Evolutionary conservation across 495 filamentous ascomycete genomes (phyloP).

Genomic region (Penicillium nucicola): DNA sequence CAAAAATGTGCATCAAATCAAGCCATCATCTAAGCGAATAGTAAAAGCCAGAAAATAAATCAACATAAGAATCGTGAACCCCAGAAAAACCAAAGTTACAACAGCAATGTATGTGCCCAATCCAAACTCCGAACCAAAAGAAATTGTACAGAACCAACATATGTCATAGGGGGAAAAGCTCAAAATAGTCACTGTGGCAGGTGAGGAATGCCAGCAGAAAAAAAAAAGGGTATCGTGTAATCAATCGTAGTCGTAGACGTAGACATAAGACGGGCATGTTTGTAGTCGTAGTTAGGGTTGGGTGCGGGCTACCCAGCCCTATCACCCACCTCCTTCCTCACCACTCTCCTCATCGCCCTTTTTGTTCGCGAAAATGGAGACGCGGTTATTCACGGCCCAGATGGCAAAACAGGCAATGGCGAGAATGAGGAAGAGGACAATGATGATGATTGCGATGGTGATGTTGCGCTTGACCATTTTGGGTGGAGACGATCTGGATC

Average conservation of each 20-base stretch:
- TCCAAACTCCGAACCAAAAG: not conserved
- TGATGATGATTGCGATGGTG: slow-evolving; percentile 79
- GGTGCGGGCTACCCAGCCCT: not conserved
- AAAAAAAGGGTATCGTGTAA: slow-evolving; percentile 13
- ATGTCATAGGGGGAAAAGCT: not conserved
- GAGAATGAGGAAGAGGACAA: slow-evolving; percentile 71
- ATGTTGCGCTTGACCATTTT: slow-evolving; percentile 67
- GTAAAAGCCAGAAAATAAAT: not conserved
- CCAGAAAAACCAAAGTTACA: slow-evolving; percentile 1
- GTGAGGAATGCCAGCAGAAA: not conserved
- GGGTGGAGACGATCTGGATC: slow-evolving; percentile 3
- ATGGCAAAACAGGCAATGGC: slow-evolving; percentile 67
- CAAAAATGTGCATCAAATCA: not conserved
- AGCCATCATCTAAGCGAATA: not conserved
- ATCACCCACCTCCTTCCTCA: slow-evolving; percentile 25
- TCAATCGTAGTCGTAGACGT: not conserved
- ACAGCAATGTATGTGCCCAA: not conserved
- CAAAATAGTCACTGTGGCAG: slow-evolving; percentile 4
- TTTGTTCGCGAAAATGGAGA: slow-evolving; percentile 37
- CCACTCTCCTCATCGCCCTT: slow-evolving; percentile 42
- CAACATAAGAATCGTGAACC: not conserved
- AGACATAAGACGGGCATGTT: not conserved
- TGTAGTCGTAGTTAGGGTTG: no score
- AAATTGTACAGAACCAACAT: slow-evolving; percentile 4
- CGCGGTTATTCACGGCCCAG: slow-evolving; percentile 50